Evolutionary conservation across 352 stramenopile species (phyloP), one percentile per base, ranked within the genome.

Genomic region (Globisporangium barbulae): DNA sequence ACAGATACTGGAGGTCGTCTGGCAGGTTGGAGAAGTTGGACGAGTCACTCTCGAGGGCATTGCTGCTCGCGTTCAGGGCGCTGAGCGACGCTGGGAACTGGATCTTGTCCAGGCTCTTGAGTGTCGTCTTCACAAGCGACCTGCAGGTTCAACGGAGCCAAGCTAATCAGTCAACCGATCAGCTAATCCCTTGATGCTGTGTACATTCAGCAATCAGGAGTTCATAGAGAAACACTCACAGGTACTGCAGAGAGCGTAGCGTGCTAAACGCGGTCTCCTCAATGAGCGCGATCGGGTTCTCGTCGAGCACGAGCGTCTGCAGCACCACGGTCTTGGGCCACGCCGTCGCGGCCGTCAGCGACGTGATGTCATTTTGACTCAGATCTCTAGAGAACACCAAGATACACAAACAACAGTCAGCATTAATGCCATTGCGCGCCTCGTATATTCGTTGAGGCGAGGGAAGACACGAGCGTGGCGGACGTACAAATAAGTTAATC

Each of bases 241-340:
- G 64, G 25, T 79, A 73, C 66, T 88, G 73, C 45, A 91, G 65
- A 17, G 74, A 70, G 5, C 72, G 68, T 7, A 92, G 66, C 28
- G 64, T 53, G 13, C 55, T 60, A 64, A 92, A 87, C 0, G 83
- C 75, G 13, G 77, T 54, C 12, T 67, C 53, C 0, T 56, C 73
- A 21, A 92, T 67, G 1, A 60, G 66, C 3, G 50, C 47, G 39
- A 92, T 64, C 10, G 58, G 42, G 57, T 92, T 92, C 17, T 61
- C 68, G 37, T 92, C 74, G 4, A 92, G 70, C 30, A 85, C 31
- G 12, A 92, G 68, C 65, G 77, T 90, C 69, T 83, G 79, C 31
- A 92, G 66, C 39, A 80, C 56, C 3, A 65, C 61, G 3, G 78
- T 67, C 21, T 67, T 54, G 0, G 81, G 79, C 83, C 80, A 90